These are phyloP conservation scores for Selenicereus undatus DNA, from an alignment of 148 eudicot species.

Conservation along the genomic window DNA sequence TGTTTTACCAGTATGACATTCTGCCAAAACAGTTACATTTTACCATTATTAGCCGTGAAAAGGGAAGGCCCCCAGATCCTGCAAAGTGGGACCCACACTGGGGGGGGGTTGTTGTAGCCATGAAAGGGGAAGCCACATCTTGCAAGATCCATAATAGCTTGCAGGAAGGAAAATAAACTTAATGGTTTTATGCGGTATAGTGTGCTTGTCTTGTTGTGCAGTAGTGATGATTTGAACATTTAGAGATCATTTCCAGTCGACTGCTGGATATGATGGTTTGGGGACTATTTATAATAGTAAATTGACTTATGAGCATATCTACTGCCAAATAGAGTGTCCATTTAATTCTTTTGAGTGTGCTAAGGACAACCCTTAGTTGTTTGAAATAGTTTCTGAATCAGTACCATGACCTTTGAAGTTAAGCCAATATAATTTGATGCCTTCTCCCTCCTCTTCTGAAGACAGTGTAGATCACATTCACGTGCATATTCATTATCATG, in stretches of 20 bases:
- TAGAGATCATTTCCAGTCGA: not conserved
- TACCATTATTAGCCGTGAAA: too few relatives aligned
- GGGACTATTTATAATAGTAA: not conserved
- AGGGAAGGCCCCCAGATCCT: too few relatives aligned
- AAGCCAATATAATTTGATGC: not conserved
- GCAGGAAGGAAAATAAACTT: not conserved
- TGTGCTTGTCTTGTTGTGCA: not conserved
- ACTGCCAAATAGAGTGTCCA: too few relatives aligned
- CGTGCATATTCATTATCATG: not conserved
- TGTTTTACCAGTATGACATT: not conserved
- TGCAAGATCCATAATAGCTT: not conserved
- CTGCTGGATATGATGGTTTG: not conserved
- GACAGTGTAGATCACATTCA: not conserved
- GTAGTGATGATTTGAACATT: not conserved
- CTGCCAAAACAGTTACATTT: not conserved
- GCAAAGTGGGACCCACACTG: too few relatives aligned
- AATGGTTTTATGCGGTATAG: not conserved
- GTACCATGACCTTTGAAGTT: not conserved
- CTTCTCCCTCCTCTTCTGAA: not conserved
- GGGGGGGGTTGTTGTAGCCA: not conserved
- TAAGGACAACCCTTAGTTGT: not conserved
- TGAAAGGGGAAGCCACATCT: not conserved
- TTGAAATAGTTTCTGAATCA: not conserved
- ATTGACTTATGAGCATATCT: too few relatives aligned
- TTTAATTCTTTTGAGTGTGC: not conserved